Evolutionary conservation across 164 flowering plant genomes (phyloP).

Genomic region (Nelumbo lutea): DNA sequence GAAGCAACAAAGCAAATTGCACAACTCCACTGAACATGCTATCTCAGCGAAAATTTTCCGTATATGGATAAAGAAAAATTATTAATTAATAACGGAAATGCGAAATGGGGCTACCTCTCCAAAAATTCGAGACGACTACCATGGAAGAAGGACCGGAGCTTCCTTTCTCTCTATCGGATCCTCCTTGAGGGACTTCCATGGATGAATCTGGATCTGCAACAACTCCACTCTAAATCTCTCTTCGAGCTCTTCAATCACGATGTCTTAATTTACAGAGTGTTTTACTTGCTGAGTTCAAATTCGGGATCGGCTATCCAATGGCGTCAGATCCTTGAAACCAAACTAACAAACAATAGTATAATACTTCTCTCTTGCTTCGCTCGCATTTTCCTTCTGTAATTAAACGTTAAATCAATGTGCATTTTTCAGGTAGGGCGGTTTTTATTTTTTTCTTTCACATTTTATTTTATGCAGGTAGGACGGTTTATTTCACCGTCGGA

Average conservation of each 20-base stretch:
- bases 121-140: slow-evolving; percentile 67
- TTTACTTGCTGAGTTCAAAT: background rate
- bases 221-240: background rate
- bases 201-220: slow-evolving; percentile 15
- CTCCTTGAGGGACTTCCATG: slow-evolving; percentile 63
- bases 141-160: slow-evolving; percentile 53
- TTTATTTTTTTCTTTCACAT: no score
- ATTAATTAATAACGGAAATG: background rate
- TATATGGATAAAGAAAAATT: background rate
- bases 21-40: background rate
- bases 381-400: no score
- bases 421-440: no score
- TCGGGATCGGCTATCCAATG: background rate
- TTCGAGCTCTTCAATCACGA: background rate
- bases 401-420: no score
- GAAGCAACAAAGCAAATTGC: background rate
- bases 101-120: slow-evolving; percentile 58
- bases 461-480: no score
- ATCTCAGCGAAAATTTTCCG: background rate
- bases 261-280: background rate
- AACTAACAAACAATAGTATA: background rate
- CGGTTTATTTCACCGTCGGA: no score
- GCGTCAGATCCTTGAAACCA: slow-evolving; percentile 4
- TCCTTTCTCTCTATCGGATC: slow-evolving; percentile 68
- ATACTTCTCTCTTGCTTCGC: no score